Conservation (phyloP, 768 basidiomycete species). For the Lactarius akahatsu region DNA sequence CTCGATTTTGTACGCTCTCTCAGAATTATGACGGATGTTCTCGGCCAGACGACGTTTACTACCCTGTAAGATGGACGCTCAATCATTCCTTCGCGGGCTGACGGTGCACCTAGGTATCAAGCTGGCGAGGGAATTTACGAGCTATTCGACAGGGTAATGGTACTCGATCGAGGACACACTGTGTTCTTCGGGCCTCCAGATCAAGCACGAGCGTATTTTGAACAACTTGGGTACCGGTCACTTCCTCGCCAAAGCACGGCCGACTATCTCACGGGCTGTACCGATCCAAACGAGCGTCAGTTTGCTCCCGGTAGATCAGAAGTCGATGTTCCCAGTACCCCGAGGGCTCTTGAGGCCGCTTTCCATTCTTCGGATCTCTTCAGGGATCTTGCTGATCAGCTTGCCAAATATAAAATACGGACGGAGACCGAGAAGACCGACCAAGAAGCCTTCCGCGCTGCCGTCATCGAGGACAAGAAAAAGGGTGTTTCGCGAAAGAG, state of each 20-base stretch:
- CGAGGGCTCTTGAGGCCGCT: constrained; percentile 63
- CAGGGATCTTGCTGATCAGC: constrained; percentile 43
- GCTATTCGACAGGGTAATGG: constrained; percentile 85
- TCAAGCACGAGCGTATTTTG: constrained; percentile 79
- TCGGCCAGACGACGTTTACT: constrained; percentile 78
- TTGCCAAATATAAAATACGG: constrained; percentile 53
- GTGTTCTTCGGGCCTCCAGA: constrained; percentile 78
- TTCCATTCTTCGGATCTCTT: constrained; percentile 53
- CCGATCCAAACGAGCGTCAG: constrained; percentile 83
- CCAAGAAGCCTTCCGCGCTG: constrained; percentile 74
- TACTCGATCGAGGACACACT: constrained; percentile 77
- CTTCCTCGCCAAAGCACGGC: constrained; percentile 85
- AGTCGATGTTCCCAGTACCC: constrained; percentile 61
- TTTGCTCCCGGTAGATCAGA: constrained; percentile 62
- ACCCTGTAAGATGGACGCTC: constrained; percentile 51
- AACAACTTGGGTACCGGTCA: constrained; percentile 66
- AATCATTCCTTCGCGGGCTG: constrained; percentile 33
- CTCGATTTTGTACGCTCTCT: constrained; percentile 82
- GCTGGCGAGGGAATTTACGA: constrained; percentile 80
- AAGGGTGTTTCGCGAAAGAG: constrained; percentile 74
- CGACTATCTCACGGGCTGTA: constrained; percentile 85
- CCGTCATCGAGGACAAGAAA: constrained; percentile 77
- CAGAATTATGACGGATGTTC: constrained; percentile 79
- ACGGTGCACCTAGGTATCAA: constrained; percentile 41
- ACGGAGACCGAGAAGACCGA: constrained; percentile 64